Percentiles rank a stretch among this genome's conserved stretches.
These are phyloP conservation scores for Stenogyne calaminthoides DNA, from an alignment of 305 asterid genomes.

Conservation along the genomic window DNA sequence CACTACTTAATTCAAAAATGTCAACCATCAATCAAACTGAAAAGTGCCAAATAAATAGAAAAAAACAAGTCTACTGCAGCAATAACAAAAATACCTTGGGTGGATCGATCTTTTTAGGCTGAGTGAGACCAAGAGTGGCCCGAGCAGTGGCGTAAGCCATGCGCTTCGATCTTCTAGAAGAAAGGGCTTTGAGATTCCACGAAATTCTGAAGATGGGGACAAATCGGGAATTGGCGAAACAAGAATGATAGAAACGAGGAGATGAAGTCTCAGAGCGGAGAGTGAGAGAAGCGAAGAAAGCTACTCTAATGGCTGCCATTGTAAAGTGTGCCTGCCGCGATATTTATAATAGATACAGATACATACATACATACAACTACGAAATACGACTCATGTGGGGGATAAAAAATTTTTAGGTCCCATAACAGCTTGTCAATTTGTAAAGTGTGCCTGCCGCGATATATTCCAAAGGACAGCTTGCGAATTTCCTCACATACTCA, in stretches of 20 bases:
- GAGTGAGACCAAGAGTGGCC: slow-evolving; percentile 96
- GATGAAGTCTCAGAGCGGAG: slow-evolving; percentile 34
- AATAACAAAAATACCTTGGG: slow-evolving; percentile 54
- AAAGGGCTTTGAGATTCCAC: slow-evolving; percentile 16
- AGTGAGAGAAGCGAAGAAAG: slow-evolving; percentile 33
- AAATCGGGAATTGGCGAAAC: slow-evolving; percentile 37
- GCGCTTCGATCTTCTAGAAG: slow-evolving; percentile 31
- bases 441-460: too few species aligned
- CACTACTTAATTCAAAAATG: neutral
- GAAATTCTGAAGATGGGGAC: slow-evolving; percentile 29
- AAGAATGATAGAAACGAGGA: slow-evolving; percentile 21
- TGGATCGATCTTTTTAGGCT: slow-evolving; percentile 55
- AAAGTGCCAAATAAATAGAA: neutral
- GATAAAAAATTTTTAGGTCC: too few species aligned
- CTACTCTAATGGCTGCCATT: slow-evolving; percentile 63
- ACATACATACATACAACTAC: too few species aligned
- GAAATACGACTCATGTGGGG: neutral
- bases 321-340: slow-evolving; percentile 25
- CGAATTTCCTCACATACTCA: too few species aligned
- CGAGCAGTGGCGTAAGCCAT: slow-evolving; percentile 80
- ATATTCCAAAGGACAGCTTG: too few species aligned
- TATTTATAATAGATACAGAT: slow-evolving; percentile 36
- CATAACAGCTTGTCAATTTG: too few species aligned
- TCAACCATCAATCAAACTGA: slow-evolving; percentile 17
- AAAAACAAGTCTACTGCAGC: neutral